Evolutionary conservation across 208 protist genomes (phyloP), one percentile per base, ranked within the genome.

Genomic region (Lotmaria passim): DNA sequence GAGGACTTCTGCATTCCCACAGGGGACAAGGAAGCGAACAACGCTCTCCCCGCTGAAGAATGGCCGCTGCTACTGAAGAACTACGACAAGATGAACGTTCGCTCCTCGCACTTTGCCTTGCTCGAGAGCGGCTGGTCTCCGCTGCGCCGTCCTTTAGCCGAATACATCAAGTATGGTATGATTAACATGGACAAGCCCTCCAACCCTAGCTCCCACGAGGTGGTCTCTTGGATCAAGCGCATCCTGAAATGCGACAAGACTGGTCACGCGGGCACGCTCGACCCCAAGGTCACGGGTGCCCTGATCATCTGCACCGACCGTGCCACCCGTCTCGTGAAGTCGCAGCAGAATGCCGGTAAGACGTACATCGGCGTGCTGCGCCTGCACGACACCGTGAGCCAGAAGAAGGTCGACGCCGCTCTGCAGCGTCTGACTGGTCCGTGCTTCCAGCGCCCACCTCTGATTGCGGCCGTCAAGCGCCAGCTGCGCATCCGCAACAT

Each of bases 121-220:
- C 87, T 98, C 36, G 84, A 84, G 39, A 98, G 98, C 60, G 99
- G 99, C 41, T 95, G 87, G 79, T 98, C 98, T 24, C 99, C 99
- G 44, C 85, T 99, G 14, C 98, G 98, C 58, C 93, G 99, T 34
- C 92, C 98, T 33, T 82, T 99, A 38, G 48, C 81, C 7, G 98
- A 99, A 62, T 99, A 99, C 81, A 73, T 99, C 36, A 93, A 94
- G 58, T 99, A 99, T 81, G 99, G 99, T 75, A 97, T 99, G 74
- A 99, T 99, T 81, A 99, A 99, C 89, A 94, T 99, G 43, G 99
- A 99, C 86, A 99, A 99, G 85, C 99, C 99, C 12, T 98, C 99
- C 15, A 99, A 99, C 79, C 99, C 99, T 74, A 99, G 98, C 44
- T 99, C 98, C 51, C 99, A 99, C 82, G 99, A 99, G 87, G 98